Conservation (phyloP, 768 basidiomycete species). For the Psilocybe tampanensis region DNA sequence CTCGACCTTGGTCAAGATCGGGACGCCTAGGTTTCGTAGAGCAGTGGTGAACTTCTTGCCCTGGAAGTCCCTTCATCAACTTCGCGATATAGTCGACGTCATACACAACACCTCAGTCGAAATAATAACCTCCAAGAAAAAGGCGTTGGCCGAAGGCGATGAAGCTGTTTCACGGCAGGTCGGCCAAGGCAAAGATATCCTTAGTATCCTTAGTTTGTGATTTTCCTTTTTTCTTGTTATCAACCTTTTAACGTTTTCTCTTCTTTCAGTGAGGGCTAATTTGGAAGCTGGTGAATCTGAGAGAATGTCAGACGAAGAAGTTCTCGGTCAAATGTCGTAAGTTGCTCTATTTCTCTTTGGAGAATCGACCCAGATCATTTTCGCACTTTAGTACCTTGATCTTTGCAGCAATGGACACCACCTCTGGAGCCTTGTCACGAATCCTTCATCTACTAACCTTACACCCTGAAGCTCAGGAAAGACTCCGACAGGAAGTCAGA, state of each 20-base stretch:
- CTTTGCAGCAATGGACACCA: conserved; percentile 33
- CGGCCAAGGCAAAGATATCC: conserved; percentile 46
- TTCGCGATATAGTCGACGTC: conserved; percentile 34
- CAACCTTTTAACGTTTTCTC: not conserved
- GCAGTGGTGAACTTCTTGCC: conserved; percentile 15
- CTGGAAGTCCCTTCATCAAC: conserved; percentile 26
- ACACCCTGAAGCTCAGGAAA: conserved; percentile 35
- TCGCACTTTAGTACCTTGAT: conserved; percentile 22
- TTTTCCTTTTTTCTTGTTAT: not conserved
- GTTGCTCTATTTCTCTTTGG: conserved; percentile 3
- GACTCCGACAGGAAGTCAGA: conserved; percentile 26
- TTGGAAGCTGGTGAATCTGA: conserved; percentile 32
- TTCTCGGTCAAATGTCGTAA: conserved; percentile 40
- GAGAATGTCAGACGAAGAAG: conserved; percentile 34
- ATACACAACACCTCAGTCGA: conserved; percentile 38
- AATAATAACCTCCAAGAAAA: conserved; percentile 40
- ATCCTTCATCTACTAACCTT: conserved; percentile 25
- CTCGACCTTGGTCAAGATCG: conserved; percentile 27
- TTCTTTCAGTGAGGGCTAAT: conserved; percentile 40
- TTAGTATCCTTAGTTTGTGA: conserved; percentile 45
- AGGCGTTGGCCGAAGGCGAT: conserved; percentile 35
- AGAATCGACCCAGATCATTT: not conserved
- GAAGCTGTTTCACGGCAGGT: conserved; percentile 33
- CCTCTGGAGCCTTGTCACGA: conserved; percentile 29
- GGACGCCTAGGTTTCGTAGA: conserved; percentile 19